Percentiles rank a stretch among this genome's conserved stretches.
These are phyloP conservation scores for Neurospora tetraspora DNA, from an alignment of 495 filamentous ascomycete species.

Conservation along the genomic window DNA sequence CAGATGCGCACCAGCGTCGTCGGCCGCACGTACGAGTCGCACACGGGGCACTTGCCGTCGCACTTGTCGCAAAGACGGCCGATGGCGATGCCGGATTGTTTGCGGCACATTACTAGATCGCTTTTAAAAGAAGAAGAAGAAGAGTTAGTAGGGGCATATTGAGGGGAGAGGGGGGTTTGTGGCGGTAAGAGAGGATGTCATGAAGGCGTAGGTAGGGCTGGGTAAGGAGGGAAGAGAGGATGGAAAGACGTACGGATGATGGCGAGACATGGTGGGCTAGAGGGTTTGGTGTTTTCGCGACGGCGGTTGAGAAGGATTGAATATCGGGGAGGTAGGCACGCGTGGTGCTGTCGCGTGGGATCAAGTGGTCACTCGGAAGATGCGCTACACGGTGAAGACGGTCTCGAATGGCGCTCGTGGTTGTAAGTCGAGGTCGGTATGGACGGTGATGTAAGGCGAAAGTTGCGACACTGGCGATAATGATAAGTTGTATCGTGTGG, in stretches of 20 bases:
- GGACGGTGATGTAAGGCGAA: neutral
- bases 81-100: slow-evolving; percentile 95
- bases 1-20: slow-evolving; percentile 97
- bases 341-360: neutral
- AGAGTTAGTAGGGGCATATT: too few species aligned
- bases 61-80: slow-evolving; percentile 99
- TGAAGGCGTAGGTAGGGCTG: too few species aligned
- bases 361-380: neutral
- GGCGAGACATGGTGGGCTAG: slow-evolving; percentile 23
- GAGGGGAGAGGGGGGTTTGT: too few species aligned
- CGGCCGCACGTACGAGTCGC: slow-evolving; percentile 96
- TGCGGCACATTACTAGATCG: slow-evolving; percentile 99
- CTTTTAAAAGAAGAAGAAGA: too few species aligned
- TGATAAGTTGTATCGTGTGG: neutral
- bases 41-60: slow-evolving; percentile 98
- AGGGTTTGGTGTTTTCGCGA: neutral
- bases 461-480: neutral
- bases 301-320: neutral
- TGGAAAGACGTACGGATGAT: slow-evolving; percentile 23
- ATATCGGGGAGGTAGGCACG: neutral
- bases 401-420: neutral
- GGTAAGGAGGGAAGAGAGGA: neutral
- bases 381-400: neutral
- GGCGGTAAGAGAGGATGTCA: too few species aligned
- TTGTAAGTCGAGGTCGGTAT: neutral